Evolutionary conservation across 2,329 filamentous ascomycete species (phyloP), one percentile per base, ranked within the genome.

Genomic region (Zasmidium citrigriseum): DNA sequence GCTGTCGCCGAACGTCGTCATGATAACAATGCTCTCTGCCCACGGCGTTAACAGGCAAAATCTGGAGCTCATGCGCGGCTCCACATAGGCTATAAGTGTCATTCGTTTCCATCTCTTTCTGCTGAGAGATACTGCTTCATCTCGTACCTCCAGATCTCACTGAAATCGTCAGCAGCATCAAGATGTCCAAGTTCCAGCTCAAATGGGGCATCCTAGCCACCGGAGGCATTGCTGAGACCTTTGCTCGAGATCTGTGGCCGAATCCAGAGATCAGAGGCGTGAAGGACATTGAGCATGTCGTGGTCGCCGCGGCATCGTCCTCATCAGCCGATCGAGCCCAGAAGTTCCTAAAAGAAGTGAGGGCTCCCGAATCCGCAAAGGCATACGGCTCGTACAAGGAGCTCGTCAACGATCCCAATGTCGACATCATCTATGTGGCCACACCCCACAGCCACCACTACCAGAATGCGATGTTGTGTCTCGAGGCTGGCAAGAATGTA

Each of bases 391-490:
- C 88, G 11, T 96, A 96, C 76, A 82, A 87, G 61, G 89, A 92
- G 72, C 83, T 96, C 24, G 91, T 93, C 23, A 83, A 84, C 52
- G 90, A 96, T 72, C 79, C 88, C 5, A 83, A 90, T 68, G 84
- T 96, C 65, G 90, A 96, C 74, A 90, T 96, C 67, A 77, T 96
- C 76, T 96, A 96, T 75, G 85, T 96, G 56, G 91, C 91, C 22
- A 96, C 92, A 3, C 92, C 92, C 16, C 92, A 96, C 78, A 93
- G 89, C 68, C 92, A 96, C 75, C 92, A 96, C 79, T 96, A 93
- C 79, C 91, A 96, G 74, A 93, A 96, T 76, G 84, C 86, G 63
- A 90, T 92, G 85, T 83, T 96, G n/a, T 89, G 87, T 46, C 81
- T 96, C 41, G 84, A 90, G 65, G 89, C 89, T 7, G 89, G 90